Base-by-base conservation (phyloP, 306 rosid species). In the Pyrus bretschneideri region DNA sequence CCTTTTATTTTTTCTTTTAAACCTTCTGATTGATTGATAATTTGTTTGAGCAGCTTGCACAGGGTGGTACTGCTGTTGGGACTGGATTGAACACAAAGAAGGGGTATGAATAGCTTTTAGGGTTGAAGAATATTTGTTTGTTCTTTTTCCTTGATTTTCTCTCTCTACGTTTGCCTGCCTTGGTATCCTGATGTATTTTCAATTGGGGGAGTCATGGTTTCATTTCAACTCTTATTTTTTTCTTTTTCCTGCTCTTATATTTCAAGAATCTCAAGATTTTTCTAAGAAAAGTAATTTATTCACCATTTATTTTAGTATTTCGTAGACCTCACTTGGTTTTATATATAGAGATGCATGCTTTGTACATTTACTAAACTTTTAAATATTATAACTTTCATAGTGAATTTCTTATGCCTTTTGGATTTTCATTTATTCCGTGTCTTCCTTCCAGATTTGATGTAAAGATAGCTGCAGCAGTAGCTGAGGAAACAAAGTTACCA, bases 61-160 rank as follows among this genome's bases (percentile, higher is more conserved):
- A 96, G 81, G 99, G 99, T 75, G 99, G 99, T 80, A 92, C 99
- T 51, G 99, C 99, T 86, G 99, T 96, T 33, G 99, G 99, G 81
- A 96, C 99, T 73, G 98, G 99, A 87, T 84, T 96, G 84, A 96
- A 96, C 87, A 96, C 99, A 81, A 92, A 91, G 90, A 96, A 83
- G 83, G 99, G 99, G 98, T 96, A 87, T 27, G 93, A 76, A 76
- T 65, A 65, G 79, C 58, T 54, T 83, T 51, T 68, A 55, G 65
- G 30, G 35, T 78, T 62, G 57, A 73, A 76, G 69, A 18, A 21
- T 19, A 58, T 35, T 65, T 64, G 40, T 29, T n/a, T 67, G 9
- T 42, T 66, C 12, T 31, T 73, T 33, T 59, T 58, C 46, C 44
- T 60, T 42, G 57, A 49, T 58, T 30, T 14, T 27, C n/a, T n/a